Evolutionary conservation across 768 basidiomycete genomes (phyloP).

Genomic region (Lactarius deliciosus): DNA sequence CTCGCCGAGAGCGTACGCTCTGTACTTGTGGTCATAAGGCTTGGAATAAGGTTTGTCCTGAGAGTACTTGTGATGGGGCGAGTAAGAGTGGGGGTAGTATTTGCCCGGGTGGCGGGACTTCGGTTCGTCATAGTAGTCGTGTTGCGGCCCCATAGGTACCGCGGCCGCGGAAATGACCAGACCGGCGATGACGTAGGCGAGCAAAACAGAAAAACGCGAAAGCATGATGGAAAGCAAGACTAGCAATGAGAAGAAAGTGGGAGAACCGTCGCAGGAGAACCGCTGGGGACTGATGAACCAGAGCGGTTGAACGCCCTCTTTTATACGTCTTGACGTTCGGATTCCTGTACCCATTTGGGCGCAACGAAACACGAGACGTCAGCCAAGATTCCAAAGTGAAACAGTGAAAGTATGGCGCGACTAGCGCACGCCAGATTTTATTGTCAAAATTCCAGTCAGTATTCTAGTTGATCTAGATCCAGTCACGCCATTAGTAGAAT

Average conservation of each 20-base stretch:
- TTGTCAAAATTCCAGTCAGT: not conserved
- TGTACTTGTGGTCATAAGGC: not conserved
- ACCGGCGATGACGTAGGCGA: slow-evolving; percentile 20
- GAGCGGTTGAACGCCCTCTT: not conserved
- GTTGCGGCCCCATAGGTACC: slow-evolving; percentile 13
- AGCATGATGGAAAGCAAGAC: slow-evolving; percentile 23
- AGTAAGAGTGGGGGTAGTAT: slow-evolving; percentile 2
- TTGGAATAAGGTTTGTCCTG: not conserved
- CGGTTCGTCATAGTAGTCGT: slow-evolving; percentile 2
- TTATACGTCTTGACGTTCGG: slow-evolving; percentile 12
- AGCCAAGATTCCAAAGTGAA: not conserved
- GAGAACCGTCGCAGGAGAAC: slow-evolving; percentile 12
- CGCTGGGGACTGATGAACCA: slow-evolving; percentile 14
- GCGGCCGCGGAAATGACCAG: slow-evolving; percentile 23
- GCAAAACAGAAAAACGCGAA: slow-evolving; percentile 25
- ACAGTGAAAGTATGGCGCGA: not conserved
- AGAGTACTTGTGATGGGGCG: not conserved
- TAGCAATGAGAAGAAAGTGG: slow-evolving; percentile 5
- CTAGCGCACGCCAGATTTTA: not conserved
- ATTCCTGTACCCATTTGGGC: slow-evolving; percentile 7
- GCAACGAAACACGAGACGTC: not conserved
- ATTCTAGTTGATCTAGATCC: not conserved
- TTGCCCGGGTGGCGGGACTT: slow-evolving; percentile 2
- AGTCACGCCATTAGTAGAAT: not conserved
- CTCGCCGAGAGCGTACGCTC: not conserved